Evolutionary conservation across 768 basidiomycete species (phyloP).

Genomic region (Porphyrellus cyaneotinctus): DNA sequence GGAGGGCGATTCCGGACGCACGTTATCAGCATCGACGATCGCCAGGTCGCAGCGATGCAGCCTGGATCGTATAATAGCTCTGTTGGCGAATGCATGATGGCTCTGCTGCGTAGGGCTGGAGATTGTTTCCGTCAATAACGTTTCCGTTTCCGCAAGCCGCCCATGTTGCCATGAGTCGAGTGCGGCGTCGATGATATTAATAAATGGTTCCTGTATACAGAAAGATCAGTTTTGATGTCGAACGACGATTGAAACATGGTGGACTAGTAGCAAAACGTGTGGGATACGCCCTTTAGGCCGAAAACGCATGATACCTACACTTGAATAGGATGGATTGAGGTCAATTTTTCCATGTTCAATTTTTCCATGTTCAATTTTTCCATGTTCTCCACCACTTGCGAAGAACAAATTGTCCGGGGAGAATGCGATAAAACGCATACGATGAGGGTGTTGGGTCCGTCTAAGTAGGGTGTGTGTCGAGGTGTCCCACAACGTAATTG

Average conservation of each 20-base stretch:
- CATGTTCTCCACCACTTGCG: background rate
- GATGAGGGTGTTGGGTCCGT: background rate
- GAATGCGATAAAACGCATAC: background rate
- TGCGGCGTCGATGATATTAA: background rate
- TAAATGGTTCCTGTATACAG: background rate
- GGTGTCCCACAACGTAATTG: background rate
- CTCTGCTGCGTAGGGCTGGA: background rate
- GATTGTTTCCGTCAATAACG: background rate
- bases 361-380: background rate
- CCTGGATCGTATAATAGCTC: background rate
- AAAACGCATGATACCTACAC: background rate
- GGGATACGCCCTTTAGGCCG: too few relatives aligned
- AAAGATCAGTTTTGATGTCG: background rate
- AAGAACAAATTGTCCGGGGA: background rate
- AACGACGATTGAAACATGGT: too few relatives aligned
- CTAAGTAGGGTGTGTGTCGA: too few relatives aligned
- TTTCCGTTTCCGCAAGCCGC: background rate
- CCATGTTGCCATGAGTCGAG: background rate
- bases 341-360: too few relatives aligned
- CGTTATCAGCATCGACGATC: background rate
- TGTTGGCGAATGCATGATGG: background rate
- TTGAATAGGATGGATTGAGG: too few relatives aligned
- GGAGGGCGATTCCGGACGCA: background rate
- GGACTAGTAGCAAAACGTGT: too few relatives aligned
- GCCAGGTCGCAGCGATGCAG: background rate